Base-by-base conservation (phyloP, 495 filamentous ascomycete genomes). In the Hypoxylon lenormandii region DNA sequence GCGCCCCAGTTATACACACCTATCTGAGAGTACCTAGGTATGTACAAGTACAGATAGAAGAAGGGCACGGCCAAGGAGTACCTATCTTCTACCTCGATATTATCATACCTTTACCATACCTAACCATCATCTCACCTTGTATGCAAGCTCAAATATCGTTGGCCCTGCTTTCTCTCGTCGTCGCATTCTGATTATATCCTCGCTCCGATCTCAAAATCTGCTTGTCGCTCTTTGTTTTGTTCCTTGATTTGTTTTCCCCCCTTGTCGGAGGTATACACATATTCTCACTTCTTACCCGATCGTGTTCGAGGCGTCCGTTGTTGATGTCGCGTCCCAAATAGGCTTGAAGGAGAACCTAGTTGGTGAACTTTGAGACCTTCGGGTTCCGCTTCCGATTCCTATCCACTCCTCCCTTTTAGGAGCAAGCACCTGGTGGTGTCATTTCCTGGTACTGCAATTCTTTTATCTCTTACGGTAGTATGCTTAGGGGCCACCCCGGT, bases 311-410 rank as follows among this genome's bases (percentile, higher is more conserved):
- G 54, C 45, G 69, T 61, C 26, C 57, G 64, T 52, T 60, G 36
- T 38, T 56, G 45, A 49, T 63, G 53, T 56, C 62, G 54, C 61
- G 61, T 66, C 70, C 59, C 54, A 49, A 66, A 65, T 63, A 66
- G 66, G 71, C 62, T 64, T 72, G 64, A 64, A 65, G 64, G 47
- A 59, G 60, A 73, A 69, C 67, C 76, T 73, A 72, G 79, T 77
- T 79, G 77, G 76, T 65, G 72, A 72, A 74, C 74, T 69, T 77
- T 77, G 73, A 80, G 77, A 78, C 74, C 62, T 72, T 77, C 78
- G 77, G 78, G 78, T 74, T 68, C 72, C 73, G 73, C 72, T 80
- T 81, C 79, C 80, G 80, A 77, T 76, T 67, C 75, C 71, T 80
- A 73, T 62, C 74, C 76, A 70, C 77, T 80, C 76, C 80, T 78